Evolutionary conservation across 1,284 basidiomycete genomes (phyloP).

Genomic region (Pascua guehoae): DNA sequence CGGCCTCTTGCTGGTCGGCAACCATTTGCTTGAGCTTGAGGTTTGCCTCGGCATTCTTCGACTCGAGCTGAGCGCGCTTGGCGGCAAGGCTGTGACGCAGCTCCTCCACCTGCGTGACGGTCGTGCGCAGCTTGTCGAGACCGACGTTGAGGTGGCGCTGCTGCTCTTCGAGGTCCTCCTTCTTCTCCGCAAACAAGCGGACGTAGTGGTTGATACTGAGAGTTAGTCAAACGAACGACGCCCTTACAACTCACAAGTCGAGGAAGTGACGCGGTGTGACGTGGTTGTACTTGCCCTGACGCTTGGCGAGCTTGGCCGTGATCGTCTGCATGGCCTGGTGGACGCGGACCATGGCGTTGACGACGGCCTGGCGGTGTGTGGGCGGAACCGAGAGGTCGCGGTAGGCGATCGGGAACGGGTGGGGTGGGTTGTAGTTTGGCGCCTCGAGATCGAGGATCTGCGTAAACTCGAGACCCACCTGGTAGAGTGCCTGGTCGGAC

Average conservation of each 20-base stretch:
- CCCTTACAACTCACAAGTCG: slow-evolving; percentile 75
- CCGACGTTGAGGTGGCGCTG: slow-evolving; percentile 98
- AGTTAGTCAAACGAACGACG: background rate
- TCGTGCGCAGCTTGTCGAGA: slow-evolving; percentile 92
- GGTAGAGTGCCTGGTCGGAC: slow-evolving; percentile 95
- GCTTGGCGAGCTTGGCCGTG: slow-evolving; percentile 81
- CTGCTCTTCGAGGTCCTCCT: slow-evolving; percentile 97
- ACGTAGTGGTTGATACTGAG: slow-evolving; percentile 96
- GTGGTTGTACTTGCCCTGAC: slow-evolving; percentile 91
- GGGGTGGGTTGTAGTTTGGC: slow-evolving; percentile 69
- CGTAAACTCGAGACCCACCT: slow-evolving; percentile 94
- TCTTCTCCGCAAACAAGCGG: slow-evolving; percentile 91
- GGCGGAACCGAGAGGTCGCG: slow-evolving; percentile 76
- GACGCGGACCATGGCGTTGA: slow-evolving; percentile 90
- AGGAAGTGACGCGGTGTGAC: slow-evolving; percentile 98
- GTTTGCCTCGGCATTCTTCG: slow-evolving; percentile 92
- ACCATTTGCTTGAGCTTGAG: slow-evolving; percentile 98
- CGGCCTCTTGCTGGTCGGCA: slow-evolving; percentile 95
- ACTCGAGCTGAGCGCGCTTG: slow-evolving; percentile 87
- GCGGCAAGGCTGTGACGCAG: slow-evolving; percentile 90
- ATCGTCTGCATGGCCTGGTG: slow-evolving; percentile 87
- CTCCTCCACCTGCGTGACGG: slow-evolving; percentile 93
- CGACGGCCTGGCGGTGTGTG: slow-evolving; percentile 67
- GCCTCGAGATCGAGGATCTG: slow-evolving; percentile 84
- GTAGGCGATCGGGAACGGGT: slow-evolving; percentile 82